Evolutionary conservation across 1,284 basidiomycete genomes (phyloP).

Genomic region (Pseudozyma sp.): DNA sequence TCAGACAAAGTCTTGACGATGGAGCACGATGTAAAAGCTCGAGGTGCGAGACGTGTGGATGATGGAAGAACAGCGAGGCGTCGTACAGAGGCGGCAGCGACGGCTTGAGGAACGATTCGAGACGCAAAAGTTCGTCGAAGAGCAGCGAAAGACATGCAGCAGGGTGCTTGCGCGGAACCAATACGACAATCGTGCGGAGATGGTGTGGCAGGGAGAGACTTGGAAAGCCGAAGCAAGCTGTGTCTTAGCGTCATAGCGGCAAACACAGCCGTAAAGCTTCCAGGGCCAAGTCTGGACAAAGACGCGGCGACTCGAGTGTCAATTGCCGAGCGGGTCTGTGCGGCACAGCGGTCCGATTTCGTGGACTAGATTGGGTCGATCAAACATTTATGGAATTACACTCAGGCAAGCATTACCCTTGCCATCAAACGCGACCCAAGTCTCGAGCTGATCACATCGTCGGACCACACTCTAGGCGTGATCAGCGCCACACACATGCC

Average conservation of each 20-base stretch:
- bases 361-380: background rate
- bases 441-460: background rate
- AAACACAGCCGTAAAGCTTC: background rate
- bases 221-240: background rate
- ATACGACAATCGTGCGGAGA: background rate
- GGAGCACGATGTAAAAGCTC: slow-evolving; percentile 15
- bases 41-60: background rate
- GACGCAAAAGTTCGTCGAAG: slow-evolving; percentile 15
- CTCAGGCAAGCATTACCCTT: too few relatives aligned
- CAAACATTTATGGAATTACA: too few relatives aligned
- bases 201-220: background rate
- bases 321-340: slow-evolving; percentile 3
- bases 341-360: background rate
- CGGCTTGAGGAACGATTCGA: slow-evolving; percentile 18
- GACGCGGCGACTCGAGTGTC: background rate
- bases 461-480: background rate
- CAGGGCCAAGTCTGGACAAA: background rate
- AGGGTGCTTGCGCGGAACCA: background rate
- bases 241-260: background rate
- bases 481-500: too few relatives aligned
- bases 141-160: slow-evolving; percentile 34
- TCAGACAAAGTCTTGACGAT: background rate
- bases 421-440: too few relatives aligned
- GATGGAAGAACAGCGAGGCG: background rate
- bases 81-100: background rate